Conservation (phyloP, 805 yeast genomes). For the Candida boidinii region DNA sequence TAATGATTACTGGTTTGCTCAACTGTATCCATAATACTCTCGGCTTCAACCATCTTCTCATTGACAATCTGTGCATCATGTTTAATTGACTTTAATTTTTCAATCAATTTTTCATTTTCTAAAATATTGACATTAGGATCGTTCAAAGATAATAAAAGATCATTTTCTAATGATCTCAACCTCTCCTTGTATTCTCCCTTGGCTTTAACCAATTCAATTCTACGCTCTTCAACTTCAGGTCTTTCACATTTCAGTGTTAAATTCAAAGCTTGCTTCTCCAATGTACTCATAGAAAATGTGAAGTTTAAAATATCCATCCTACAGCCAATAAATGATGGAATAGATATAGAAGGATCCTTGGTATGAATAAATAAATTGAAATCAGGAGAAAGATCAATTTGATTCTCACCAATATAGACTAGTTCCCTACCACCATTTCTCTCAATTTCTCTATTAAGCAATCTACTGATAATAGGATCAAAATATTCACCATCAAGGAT, state of each 20-base stretch:
- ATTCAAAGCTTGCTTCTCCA: slow-evolving; percentile 57
- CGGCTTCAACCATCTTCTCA: slow-evolving; percentile 44
- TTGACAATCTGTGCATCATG: slow-evolving; percentile 48
- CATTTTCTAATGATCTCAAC: slow-evolving; percentile 47
- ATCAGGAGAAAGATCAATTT: slow-evolving; percentile 57
- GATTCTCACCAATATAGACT: slow-evolving; percentile 51
- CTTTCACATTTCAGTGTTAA: slow-evolving; percentile 41
- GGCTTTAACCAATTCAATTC: slow-evolving; percentile 42
- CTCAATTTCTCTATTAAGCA: slow-evolving; percentile 53
- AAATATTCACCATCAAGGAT: slow-evolving; percentile 73
- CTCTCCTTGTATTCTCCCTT: slow-evolving; percentile 52
- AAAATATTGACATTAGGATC: slow-evolving; percentile 52
- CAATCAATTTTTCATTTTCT: slow-evolving; percentile 54
- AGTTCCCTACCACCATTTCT: slow-evolving; percentile 63
- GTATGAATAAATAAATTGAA: slow-evolving; percentile 59
- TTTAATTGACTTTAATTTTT: slow-evolving; percentile 59
- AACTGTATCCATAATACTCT: slow-evolving; percentile 44
- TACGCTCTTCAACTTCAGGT: slow-evolving; percentile 60
- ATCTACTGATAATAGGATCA: slow-evolving; percentile 63
- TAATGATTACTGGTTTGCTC: too few species aligned
- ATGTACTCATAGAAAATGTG: slow-evolving; percentile 57
- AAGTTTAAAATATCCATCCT: slow-evolving; percentile 62
- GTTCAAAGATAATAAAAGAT: slow-evolving; percentile 49
- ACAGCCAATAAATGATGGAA: slow-evolving; percentile 51
- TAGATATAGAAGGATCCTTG: slow-evolving; percentile 37